A percentile compares a stretch with the other conserved stretches of the same genome.
phyloP scores from a whole-genome alignment of 148 eudicot genomes.

The Suaeda aralocaspica region DNA sequence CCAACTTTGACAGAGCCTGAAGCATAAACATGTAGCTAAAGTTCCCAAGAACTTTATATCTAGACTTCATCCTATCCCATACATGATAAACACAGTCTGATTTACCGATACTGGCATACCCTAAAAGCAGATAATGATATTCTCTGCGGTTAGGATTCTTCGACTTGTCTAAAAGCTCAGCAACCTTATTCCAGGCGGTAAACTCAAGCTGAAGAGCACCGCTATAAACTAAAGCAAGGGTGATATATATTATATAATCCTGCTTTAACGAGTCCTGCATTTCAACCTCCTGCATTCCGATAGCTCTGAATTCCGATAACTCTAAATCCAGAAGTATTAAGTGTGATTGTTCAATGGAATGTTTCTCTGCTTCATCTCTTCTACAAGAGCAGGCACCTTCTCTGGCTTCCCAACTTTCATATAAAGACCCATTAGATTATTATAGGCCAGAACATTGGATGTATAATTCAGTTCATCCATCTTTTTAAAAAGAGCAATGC shows the following conservation, averaged over 20 bases:
- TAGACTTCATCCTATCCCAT: no score
- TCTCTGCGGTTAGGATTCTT: slow-evolving; percentile 25
- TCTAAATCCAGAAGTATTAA: slow-evolving; percentile 47
- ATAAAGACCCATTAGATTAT: slow-evolving; percentile 53
- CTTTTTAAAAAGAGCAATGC: slow-evolving; percentile 54
- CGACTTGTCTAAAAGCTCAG: slow-evolving; percentile 28
- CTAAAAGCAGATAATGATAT: slow-evolving; percentile 49
- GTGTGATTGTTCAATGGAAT: slow-evolving; percentile 30
- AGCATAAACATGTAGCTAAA: slow-evolving; percentile 46
- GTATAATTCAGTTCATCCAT: slow-evolving; percentile 45
- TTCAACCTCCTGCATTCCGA: slow-evolving; percentile 45
- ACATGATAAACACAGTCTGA: slow-evolving; percentile 45
- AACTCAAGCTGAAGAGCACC: slow-evolving; percentile 41
- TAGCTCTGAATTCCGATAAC: slow-evolving; percentile 58
- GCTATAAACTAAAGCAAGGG: slow-evolving; percentile 43
- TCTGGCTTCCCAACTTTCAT: slow-evolving; percentile 55
- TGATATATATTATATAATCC: slow-evolving; percentile 58
- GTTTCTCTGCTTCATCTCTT: slow-evolving; percentile 63
- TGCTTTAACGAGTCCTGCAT: slow-evolving; percentile 16
- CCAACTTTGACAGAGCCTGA: slow-evolving; percentile 43
- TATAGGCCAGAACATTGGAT: slow-evolving; percentile 29
- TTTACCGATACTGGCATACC: slow-evolving; percentile 43
- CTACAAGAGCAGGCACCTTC: slow-evolving; percentile 44
- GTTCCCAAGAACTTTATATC: slow-evolving; percentile 32
- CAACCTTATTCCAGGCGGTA: slow-evolving; percentile 38